Evolutionary conservation across 805 yeast genomes (phyloP).

Genomic region (Starmerella tilneyi): DNA sequence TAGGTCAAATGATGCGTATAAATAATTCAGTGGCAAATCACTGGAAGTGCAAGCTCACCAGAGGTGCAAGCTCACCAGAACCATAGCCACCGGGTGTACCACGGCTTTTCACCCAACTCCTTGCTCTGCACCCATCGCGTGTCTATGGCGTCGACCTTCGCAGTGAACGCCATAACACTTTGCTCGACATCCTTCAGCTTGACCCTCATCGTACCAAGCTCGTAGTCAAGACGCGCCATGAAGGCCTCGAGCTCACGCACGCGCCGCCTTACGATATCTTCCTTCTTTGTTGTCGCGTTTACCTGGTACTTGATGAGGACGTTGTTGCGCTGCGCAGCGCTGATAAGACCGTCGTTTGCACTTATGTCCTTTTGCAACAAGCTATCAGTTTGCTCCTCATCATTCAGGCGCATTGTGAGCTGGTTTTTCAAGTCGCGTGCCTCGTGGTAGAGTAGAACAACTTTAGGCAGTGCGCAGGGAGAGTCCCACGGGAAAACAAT

Average conservation of each 20-base stretch:
- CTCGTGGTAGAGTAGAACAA: constrained; percentile 15
- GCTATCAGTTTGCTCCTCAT: constrained; percentile 10
- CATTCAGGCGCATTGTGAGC: constrained; percentile 15
- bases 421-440: constrained; percentile 18
- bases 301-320: constrained; percentile 25
- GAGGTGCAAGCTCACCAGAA: neutral
- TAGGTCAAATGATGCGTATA: no score
- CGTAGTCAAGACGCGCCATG: constrained; percentile 52
- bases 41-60: neutral
- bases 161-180: constrained; percentile 39
- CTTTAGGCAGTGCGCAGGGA: constrained; percentile 20
- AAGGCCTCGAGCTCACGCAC: constrained; percentile 45
- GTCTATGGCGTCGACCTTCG: constrained; percentile 34
- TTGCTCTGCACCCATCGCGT: constrained; percentile 9
- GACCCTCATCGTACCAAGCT: constrained; percentile 46
- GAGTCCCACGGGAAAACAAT: constrained; percentile 20
- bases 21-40: neutral
- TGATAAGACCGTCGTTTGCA: constrained; percentile 20
- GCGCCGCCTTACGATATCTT: constrained; percentile 27
- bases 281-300: constrained; percentile 21
- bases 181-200: constrained; percentile 62
- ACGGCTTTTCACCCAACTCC: constrained; percentile 2
- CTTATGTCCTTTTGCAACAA: constrained; percentile 16
- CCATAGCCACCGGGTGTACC: constrained; percentile 7
- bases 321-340: constrained; percentile 23